phyloP scores from a whole-genome alignment of 73 alveolate genomes.

The Paramecium sexaurelia region DNA sequence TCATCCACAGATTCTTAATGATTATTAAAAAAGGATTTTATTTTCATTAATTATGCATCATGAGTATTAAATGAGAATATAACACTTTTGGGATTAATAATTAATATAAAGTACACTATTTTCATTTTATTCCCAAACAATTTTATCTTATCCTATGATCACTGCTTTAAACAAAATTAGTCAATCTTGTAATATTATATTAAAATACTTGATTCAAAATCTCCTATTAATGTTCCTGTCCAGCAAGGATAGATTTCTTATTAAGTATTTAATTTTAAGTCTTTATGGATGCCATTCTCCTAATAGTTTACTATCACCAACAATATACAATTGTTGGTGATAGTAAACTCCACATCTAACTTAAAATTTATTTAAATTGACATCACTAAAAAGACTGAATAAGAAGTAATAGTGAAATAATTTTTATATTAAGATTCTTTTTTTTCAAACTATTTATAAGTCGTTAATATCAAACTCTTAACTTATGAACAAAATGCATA shows the following conservation, averaged over 20 bases:
- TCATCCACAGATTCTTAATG: not conserved
- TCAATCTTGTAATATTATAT: not conserved
- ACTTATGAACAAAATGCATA: too few relatives aligned
- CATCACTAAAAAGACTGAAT: not conserved
- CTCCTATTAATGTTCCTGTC: not conserved
- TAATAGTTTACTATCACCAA: not conserved
- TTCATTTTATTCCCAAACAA: not conserved
- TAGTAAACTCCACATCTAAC: not conserved
- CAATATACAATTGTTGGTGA: not conserved
- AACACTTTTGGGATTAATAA: not conserved
- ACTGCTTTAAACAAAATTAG: not conserved
- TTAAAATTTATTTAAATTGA: not conserved
- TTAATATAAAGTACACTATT: not conserved
- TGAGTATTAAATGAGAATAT: not conserved
- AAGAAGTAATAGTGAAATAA: not conserved
- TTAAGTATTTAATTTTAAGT: not conserved
- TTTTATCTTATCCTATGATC: not conserved
- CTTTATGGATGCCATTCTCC: not conserved
- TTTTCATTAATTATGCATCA: not conserved
- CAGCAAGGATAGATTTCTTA: not conserved
- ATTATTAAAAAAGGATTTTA: not conserved
- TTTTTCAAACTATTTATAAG: not conserved
- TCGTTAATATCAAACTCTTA: not conserved
- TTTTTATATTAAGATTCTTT: not conserved
- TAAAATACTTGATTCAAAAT: not conserved